phyloP scores from a whole-genome alignment of 1,284 basidiomycete genomes.

The Tylopilus sp. region DNA sequence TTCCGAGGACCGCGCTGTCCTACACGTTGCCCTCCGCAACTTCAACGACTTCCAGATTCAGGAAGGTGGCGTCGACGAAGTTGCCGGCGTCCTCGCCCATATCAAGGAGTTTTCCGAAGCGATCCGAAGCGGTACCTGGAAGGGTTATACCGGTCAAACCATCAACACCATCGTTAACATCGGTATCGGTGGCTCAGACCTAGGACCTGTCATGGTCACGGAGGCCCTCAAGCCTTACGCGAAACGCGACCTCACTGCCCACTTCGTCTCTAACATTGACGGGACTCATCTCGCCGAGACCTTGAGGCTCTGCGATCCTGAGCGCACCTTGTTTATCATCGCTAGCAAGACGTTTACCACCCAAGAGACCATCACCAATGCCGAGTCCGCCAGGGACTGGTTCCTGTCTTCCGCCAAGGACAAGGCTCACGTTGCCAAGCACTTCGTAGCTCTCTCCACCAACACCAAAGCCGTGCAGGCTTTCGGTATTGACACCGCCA shows the following conservation, averaged over 20 bases:
- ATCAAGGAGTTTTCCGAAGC: constrained; percentile 92
- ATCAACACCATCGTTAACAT: constrained; percentile 99
- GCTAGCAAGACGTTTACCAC: constrained; percentile 99
- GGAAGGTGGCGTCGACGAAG: constrained; percentile 88
- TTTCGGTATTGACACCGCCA: constrained; percentile 93
- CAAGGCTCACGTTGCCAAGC: constrained; percentile 95
- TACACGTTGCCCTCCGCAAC: constrained; percentile 96
- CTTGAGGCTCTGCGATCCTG: constrained; percentile 85
- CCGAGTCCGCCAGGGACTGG: constrained; percentile 94
- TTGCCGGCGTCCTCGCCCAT: constrained; percentile 87
- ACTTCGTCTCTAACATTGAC: constrained; percentile 99
- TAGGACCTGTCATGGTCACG: constrained; percentile 99
- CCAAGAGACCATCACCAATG: constrained; percentile 99
- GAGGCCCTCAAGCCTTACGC: constrained; percentile 96
- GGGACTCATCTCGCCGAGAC: constrained; percentile 97
- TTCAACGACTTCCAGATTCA: constrained; percentile 80
- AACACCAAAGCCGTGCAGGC: constrained; percentile 94
- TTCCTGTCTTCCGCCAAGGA: constrained; percentile 90
- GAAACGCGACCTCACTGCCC: constrained; percentile 87
- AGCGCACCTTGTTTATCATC: constrained; percentile 97
- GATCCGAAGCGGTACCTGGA: constrained; percentile 91
- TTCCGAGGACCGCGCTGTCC: constrained; percentile 95
- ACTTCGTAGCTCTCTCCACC: constrained; percentile 98
- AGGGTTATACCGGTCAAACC: constrained; percentile 96
- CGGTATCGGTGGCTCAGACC: constrained; percentile 97